These are phyloP conservation scores for Ceratobasidium sp. DNA, from an alignment of 1,284 basidiomycete species.

Conservation along the genomic window DNA sequence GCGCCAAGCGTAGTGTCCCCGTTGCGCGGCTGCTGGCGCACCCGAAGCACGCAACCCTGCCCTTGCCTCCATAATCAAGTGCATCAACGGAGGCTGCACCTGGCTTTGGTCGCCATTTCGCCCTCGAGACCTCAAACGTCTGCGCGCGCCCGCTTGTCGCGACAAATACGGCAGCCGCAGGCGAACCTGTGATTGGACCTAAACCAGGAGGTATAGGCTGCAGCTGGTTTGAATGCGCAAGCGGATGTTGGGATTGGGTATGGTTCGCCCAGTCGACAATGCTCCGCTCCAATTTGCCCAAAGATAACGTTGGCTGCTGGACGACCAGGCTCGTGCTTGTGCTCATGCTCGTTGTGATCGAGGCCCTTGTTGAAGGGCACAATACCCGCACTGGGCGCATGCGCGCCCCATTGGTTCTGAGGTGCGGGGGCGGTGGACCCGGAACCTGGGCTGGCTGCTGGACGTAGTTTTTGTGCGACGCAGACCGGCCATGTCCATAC, in stretches of 20 bases:
- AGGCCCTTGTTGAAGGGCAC: conserved; percentile 42
- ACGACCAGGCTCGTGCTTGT: conserved; percentile 25
- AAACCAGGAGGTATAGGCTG: conserved; percentile 17
- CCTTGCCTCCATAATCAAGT: too few relatives aligned
- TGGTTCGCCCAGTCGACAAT: conserved; percentile 43
- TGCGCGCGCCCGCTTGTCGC: background rate
- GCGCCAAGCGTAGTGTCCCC: too few relatives aligned
- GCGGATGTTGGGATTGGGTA: conserved; percentile 35
- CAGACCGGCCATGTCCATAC: conserved; percentile 13
- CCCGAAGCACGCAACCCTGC: too few relatives aligned
- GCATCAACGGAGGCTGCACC: conserved; percentile 32
- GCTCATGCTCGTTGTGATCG: conserved; percentile 40
- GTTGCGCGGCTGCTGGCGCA: too few relatives aligned
- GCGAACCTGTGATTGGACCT: conserved; percentile 19
- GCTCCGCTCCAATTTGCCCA: background rate
- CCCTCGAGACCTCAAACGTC: conserved; percentile 23
- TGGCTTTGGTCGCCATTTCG: conserved; percentile 3
- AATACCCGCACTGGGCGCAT: conserved; percentile 18
- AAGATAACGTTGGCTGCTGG: conserved; percentile 9
- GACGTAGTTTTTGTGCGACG: conserved; percentile 13
- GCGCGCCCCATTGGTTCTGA: conserved; percentile 18
- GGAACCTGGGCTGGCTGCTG: conserved; percentile 30
- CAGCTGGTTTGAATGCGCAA: conserved; percentile 33
- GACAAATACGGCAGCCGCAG: background rate
- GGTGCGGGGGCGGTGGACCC: conserved; percentile 22